Percentiles rank a stretch among this genome's conserved stretches.
Conservation (phyloP, 257 asterid genomes). For the Solanum medicagineum region DNA sequence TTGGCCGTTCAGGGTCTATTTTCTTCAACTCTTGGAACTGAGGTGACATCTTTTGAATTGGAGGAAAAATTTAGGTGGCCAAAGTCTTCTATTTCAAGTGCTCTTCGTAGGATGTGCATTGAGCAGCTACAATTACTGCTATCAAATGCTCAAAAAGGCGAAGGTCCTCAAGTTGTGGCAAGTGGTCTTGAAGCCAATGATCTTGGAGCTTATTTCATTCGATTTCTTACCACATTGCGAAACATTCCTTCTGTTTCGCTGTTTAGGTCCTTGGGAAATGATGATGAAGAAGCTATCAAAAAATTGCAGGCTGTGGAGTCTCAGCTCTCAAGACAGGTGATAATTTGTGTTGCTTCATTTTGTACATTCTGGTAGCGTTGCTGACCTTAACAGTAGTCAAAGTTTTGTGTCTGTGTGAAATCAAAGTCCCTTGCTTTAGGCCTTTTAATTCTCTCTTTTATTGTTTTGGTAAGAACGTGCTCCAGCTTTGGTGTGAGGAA, state of each 20-base stretch:
- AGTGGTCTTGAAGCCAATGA: constrained; percentile 60
- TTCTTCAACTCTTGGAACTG: constrained; percentile 86
- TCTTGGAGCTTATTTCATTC: constrained; percentile 82
- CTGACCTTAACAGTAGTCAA: background rate
- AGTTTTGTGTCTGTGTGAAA: background rate
- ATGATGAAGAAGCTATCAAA: constrained; percentile 71
- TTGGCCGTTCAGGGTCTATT: constrained; percentile 93
- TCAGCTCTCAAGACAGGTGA: constrained; percentile 74
- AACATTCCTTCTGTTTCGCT: constrained; percentile 94
- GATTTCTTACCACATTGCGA: constrained; percentile 51
- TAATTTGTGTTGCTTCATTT: background rate
- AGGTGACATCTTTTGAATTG: constrained; percentile 91
- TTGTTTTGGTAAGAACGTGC: background rate
- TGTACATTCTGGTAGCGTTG: background rate
- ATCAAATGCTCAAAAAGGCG: constrained; percentile 75
- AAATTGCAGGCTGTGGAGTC: constrained; percentile 66
- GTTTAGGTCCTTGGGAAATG: constrained; percentile 50
- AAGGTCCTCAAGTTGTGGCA: constrained; percentile 38
- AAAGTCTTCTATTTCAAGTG: constrained; percentile 53
- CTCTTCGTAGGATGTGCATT: constrained; percentile 69
- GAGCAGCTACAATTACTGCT: constrained; percentile 87
- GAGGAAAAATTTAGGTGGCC: constrained; percentile 93
- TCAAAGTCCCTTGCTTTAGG: background rate
- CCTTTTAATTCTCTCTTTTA: background rate
- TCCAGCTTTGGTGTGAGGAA: background rate